Percentiles rank a stretch among this genome's conserved stretches.
These are phyloP conservation scores for Claviceps humidiphila DNA, from an alignment of 2,329 filamentous ascomycete genomes.

Conservation along the genomic window DNA sequence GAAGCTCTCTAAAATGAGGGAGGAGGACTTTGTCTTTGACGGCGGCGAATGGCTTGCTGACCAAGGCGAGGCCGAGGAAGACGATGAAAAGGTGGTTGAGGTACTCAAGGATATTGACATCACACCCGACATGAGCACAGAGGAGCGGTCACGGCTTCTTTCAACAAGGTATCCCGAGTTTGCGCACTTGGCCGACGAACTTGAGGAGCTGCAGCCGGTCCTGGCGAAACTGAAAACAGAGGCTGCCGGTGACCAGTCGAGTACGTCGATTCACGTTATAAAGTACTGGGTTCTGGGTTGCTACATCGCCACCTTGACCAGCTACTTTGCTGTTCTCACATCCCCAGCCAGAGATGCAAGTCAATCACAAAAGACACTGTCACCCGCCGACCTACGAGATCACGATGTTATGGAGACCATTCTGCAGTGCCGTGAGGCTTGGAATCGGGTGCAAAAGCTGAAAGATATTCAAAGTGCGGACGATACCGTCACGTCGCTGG, in stretches of 20 bases:
- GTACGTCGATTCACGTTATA: slow-evolving; percentile 45
- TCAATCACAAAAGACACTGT: slow-evolving; percentile 44
- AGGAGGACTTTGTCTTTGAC: slow-evolving; percentile 88
- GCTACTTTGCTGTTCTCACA: slow-evolving; percentile 91
- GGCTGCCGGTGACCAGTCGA: slow-evolving; percentile 34
- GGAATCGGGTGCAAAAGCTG: slow-evolving; percentile 62
- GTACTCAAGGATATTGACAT: slow-evolving; percentile 75
- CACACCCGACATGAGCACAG: slow-evolving; percentile 60
- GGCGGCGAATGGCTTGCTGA: slow-evolving; percentile 69
- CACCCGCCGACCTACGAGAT: slow-evolving; percentile 69
- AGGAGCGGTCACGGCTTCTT: slow-evolving; percentile 64
- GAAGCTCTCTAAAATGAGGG: slow-evolving; percentile 76
- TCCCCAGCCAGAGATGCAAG: slow-evolving; percentile 54
- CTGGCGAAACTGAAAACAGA: slow-evolving; percentile 45
- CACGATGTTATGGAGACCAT: slow-evolving; percentile 85
- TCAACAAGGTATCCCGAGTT: slow-evolving; percentile 84
- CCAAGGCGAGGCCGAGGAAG: slow-evolving; percentile 35
- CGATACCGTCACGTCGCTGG: slow-evolving; percentile 3
- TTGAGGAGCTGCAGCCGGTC: slow-evolving; percentile 55
- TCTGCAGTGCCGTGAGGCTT: slow-evolving; percentile 65
- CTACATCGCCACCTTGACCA: slow-evolving; percentile 74
- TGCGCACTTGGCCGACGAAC: slow-evolving; percentile 70
- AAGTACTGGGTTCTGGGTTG: slow-evolving; percentile 73
- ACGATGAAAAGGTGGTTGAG: slow-evolving; percentile 60
- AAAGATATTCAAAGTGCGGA: slow-evolving; percentile 30